These are phyloP conservation scores for Arthrobotrys sinensis DNA, from an alignment of 2,329 filamentous ascomycete genomes.

Conservation along the genomic window DNA sequence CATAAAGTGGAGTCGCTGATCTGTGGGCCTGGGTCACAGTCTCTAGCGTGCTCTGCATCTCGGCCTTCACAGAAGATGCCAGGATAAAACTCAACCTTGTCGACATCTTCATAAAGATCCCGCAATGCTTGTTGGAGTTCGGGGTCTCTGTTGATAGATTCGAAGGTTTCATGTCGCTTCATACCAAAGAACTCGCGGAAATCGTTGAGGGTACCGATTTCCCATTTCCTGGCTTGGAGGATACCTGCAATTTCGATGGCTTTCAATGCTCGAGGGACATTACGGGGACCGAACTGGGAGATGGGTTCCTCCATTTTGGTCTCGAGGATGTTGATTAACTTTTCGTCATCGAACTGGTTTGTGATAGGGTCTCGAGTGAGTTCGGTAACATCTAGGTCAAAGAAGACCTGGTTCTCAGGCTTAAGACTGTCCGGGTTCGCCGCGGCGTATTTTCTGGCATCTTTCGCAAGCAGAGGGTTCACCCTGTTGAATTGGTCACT, in stretches of 20 bases:
- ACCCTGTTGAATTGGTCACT: slow-evolving; percentile 53
- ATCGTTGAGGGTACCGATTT: slow-evolving; percentile 73
- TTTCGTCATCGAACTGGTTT: slow-evolving; percentile 71
- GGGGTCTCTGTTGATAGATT: slow-evolving; percentile 72
- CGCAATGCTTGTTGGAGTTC: slow-evolving; percentile 69
- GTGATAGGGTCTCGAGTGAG: slow-evolving; percentile 53
- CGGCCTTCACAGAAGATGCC: slow-evolving; percentile 72
- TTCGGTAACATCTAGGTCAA: slow-evolving; percentile 63
- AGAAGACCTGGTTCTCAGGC: slow-evolving; percentile 49
- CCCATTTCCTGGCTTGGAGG: slow-evolving; percentile 75
- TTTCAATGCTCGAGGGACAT: slow-evolving; percentile 74
- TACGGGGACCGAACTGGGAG: slow-evolving; percentile 74
- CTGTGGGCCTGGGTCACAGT: slow-evolving; percentile 51
- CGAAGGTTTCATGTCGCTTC: slow-evolving; percentile 70
- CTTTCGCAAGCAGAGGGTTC: slow-evolving; percentile 44
- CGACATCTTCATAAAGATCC: slow-evolving; percentile 71
- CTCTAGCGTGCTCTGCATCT: slow-evolving; percentile 28
- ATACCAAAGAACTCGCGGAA: slow-evolving; percentile 73
- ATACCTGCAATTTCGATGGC: slow-evolving; percentile 76
- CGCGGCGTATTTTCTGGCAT: slow-evolving; percentile 23
- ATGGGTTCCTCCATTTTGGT: slow-evolving; percentile 75
- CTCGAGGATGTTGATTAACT: slow-evolving; percentile 73
- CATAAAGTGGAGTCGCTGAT: slow-evolving; percentile 68
- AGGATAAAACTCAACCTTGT: slow-evolving; percentile 74
- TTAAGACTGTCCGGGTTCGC: slow-evolving; percentile 29